Evolutionary conservation across 768 basidiomycete species (phyloP), one percentile per base, ranked within the genome.

Genomic region (Lentinula boryana): DNA sequence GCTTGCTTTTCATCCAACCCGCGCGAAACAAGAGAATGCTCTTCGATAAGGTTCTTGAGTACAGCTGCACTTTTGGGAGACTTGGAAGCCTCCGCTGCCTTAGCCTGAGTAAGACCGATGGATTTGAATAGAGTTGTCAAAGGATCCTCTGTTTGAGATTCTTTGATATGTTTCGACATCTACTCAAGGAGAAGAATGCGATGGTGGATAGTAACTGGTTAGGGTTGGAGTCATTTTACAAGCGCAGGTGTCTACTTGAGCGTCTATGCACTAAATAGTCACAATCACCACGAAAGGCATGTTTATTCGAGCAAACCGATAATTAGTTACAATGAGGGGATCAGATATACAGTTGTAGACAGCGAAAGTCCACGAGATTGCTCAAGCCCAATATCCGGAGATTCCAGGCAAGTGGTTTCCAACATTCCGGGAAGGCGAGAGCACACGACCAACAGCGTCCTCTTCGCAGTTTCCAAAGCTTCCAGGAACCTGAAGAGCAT

Each of bases 51-150:
- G 23, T 82, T 82, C 66, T 83, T 85, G 60, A 95, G 79, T 18
- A 86, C 75, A 3, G 80, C 70, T 5, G 92, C 89, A 68, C 84
- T 84, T 77, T 93, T 96, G 3, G 88, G 77, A 62, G 82, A 89
- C 70, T 93, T 91, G 38, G 86, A 84, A 4, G 91, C 89, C 67
- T 97, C 93, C 9, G 81, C 80, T 1, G 95, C 91, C 70, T 93
- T 92, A 56, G 87, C 75, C 62, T 84, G 80, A 44, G 87, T 77
- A 48, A 97, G 77, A 27, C 91, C 92, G 60, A 94, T 87, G 40
- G 86, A 82, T 70, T 86, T 82, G 78, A 95, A 94, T 40, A 89
- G 77, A 18, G 72, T 40, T 16, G 80, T 68, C 27, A 79, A 65
- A 8, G 72, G 66, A 56, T 78, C 71, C 15, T 63, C 61, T 49